These are phyloP conservation scores for Penicillium sumatraense DNA, from an alignment of 2,329 filamentous ascomycete genomes.

Conservation along the genomic window DNA sequence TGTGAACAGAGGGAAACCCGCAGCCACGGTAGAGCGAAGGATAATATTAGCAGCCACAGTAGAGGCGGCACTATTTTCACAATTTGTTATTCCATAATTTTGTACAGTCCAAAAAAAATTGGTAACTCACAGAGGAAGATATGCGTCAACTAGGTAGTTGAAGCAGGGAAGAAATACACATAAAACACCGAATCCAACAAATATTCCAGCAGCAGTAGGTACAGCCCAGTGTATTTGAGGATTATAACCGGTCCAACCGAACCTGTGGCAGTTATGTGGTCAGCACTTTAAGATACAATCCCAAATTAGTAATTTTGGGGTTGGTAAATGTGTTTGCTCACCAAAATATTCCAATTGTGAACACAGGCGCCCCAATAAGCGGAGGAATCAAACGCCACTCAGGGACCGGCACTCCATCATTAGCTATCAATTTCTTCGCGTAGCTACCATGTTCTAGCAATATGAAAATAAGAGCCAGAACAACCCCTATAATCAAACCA, in stretches of 20 bases:
- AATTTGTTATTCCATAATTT: background rate
- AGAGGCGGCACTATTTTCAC: constrained; percentile 34
- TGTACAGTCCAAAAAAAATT: rapidly evolving
- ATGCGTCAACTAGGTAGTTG: constrained; percentile 42
- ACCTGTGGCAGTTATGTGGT: too few relatives aligned
- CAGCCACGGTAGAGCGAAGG: constrained; percentile 35
- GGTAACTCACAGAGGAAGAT: constrained; percentile 40
- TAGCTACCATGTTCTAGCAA: constrained; percentile 31
- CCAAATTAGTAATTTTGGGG: background rate
- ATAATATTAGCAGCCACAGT: constrained; percentile 40
- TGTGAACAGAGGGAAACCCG: constrained; percentile 40
- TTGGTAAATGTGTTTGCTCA: constrained; percentile 1
- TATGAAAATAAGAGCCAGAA: constrained; percentile 26
- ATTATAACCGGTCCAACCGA: constrained; percentile 36
- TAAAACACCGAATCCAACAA: constrained; percentile 33
- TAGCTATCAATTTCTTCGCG: constrained; percentile 26
- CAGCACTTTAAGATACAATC: too few relatives aligned
- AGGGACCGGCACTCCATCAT: constrained; percentile 24
- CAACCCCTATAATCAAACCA: constrained; percentile 30
- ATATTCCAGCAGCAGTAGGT: constrained; percentile 26
- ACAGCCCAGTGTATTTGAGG: constrained; percentile 31
- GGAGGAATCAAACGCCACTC: constrained; percentile 34
- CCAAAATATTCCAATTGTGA: constrained; percentile 42
- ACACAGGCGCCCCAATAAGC: constrained; percentile 33
- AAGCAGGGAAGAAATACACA: constrained; percentile 37